phyloP scores from a whole-genome alignment of 257 asterid species.

The Gentiana dahurica region DNA sequence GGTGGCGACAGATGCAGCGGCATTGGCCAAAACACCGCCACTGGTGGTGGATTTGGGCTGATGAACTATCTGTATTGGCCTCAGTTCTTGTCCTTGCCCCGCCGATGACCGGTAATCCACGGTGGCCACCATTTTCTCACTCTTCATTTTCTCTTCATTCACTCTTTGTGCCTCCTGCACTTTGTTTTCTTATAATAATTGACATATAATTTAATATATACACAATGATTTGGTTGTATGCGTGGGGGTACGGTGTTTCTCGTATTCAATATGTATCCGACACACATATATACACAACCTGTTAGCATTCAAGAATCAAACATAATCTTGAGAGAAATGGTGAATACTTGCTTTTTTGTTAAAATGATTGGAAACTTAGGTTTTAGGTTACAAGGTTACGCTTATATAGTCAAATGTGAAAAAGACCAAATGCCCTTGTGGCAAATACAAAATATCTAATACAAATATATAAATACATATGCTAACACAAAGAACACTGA shows the following conservation, averaged over 20 bases:
- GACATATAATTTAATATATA: neutral
- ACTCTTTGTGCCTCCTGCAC: conserved; percentile 13
- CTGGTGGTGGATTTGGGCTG: conserved; percentile 33
- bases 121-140: conserved; percentile 27
- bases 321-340: too few relatives aligned
- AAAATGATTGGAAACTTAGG: too few relatives aligned
- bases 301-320: neutral
- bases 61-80: conserved; percentile 38
- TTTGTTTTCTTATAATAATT: too few relatives aligned
- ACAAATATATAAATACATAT: too few relatives aligned
- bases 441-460: too few relatives aligned
- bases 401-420: too few relatives aligned
- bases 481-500: too few relatives aligned
- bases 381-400: too few relatives aligned
- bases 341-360: too few relatives aligned
- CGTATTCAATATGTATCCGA: too few relatives aligned
- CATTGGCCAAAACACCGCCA: conserved; percentile 43
- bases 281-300: neutral
- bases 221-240: neutral
- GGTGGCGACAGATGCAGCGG: conserved; percentile 52
- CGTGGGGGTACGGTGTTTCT: neutral
- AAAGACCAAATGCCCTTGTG: too few relatives aligned
- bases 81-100: conserved; percentile 34
- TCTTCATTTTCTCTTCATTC: conserved; percentile 19
- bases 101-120: conserved; percentile 26